Evolutionary conservation across 2,329 filamentous ascomycete species (phyloP), one percentile per base, ranked within the genome.

Genomic region (Nannizziopsis arthrosporioides): DNA sequence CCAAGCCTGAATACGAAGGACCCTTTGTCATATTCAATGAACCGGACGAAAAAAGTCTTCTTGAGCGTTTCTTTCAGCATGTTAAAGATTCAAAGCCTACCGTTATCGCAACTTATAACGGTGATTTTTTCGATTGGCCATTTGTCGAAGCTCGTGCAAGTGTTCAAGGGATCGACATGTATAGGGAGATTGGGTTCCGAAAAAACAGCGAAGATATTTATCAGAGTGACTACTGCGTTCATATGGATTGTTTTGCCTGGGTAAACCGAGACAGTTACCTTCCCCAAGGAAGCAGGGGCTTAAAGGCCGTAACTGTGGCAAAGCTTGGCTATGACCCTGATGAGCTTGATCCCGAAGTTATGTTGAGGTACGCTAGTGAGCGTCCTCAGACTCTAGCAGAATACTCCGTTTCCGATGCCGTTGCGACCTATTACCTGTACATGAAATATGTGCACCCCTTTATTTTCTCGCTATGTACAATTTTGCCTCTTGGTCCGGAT

Each of bases 361-460:
- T 98, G 93, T 93, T 88, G 44, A 87, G 85, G 4, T 77, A 82
- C 56, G 92, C 92, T 12, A 80, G 74, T 52, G 92, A 98, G 68
- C 77, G 87, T 55, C 92, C 92, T 0, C 92, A 98, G 63, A 94
- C 87, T 0, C 73, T 98, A 44, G 90, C 92, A 7, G 92, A 98
- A 61, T 98, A 98, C 68, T 98, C 93, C 0, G 92, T 98, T 39
- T 98, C 93, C 59, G 93, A 98, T 74, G 93, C 93, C 8, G 92
- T 98, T 44, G 92, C 92, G 17, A 98, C 92, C 0, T 98, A 98
- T 64, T 98, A 98, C 62, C 72, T 98, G 53, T 98, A 98, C 75
- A 98, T 98, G 93, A 98, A 98, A 82, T 98, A 98, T 65, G 86
- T 98, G n/a, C 92, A 98, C 64, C 92, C 92, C 2, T 98, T 98